Evolutionary conservation across 75 land plant genomes (phyloP), one percentile per base, ranked within the genome.

Genomic region (Picea glauca): DNA sequence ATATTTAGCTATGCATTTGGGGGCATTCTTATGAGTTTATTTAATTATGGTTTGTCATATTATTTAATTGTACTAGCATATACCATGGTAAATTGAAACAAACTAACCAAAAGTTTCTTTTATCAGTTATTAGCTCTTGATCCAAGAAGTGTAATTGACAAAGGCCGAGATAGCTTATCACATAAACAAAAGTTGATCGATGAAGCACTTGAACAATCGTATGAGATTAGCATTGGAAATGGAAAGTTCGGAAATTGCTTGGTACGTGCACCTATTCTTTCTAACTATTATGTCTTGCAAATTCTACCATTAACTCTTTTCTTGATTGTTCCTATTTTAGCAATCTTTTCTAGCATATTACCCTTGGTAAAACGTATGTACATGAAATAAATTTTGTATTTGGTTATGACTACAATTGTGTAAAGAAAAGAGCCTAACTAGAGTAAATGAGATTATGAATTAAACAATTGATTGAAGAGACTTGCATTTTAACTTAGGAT

Each of bases 231-330:
- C 58, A 83, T 96, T 60, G 98, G 98, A 12, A 78, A 78, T 70
- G 98, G 93, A 78, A 73, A 17, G 57, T 89, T 90, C 77, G 98
- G 96, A 31, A 73, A 82, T 68, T 96, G 96, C 79, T 67, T 96
- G 91, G 98, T 94, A 92, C 46, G 72, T 67, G 20, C 31, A 38
- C 23, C 58, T 59, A 21, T 75, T 76, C 20, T 35, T 23, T 18
- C 11, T 74, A 11, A 38, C 30, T 61, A 50, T 68, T 50, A 50
- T 50, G 56, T 50, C 21, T 3, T 38, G 46, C 50, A 68, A 18
- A 40, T 35, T 68, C 1, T 35, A 18, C 1, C 1, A 14, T 3
- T 30, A 54, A 65, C 26, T 40, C 5, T 58, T 64, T 18, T 66
- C 58, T 61, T 65, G 58, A 23, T 30, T 46, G 8, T 58, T 77